Conservation (phyloP, 768 basidiomycete species). For the Suillus placidus region DNA sequence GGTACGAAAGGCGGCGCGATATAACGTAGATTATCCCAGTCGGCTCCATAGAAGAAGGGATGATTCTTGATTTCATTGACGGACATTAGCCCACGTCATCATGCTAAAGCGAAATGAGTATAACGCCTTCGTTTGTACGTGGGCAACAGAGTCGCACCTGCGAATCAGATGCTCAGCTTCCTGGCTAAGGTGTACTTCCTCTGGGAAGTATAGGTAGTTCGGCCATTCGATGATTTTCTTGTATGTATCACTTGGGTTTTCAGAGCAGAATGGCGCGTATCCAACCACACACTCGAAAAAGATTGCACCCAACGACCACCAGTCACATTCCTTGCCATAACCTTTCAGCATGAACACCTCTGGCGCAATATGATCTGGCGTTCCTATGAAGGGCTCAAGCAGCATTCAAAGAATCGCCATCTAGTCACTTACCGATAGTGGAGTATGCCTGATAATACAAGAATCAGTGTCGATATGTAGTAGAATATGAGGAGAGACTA, state of each 20-base stretch:
- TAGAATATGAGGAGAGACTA: constrained; percentile 22
- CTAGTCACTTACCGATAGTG: constrained; percentile 56
- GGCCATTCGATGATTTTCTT: constrained; percentile 98
- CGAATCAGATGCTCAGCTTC: constrained; percentile 92
- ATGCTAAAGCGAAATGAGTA: constrained; percentile 50
- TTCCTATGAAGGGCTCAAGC: constrained; percentile 25
- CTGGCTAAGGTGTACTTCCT: constrained; percentile 90
- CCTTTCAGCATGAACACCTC: constrained; percentile 98
- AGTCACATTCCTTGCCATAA: constrained; percentile 98
- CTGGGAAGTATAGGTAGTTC: constrained; percentile 88
- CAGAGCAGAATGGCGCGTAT: constrained; percentile 97
- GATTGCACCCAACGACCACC: constrained; percentile 99
- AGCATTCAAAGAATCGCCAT: not conserved
- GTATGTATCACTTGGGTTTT: constrained; percentile 97
- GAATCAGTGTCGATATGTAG: constrained; percentile 6
- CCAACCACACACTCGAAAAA: constrained; percentile 99
- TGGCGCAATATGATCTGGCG: constrained; percentile 78
- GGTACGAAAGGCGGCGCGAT: constrained; percentile 98
- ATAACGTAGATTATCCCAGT: constrained; percentile 88
- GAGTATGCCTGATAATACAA: constrained; percentile 76
- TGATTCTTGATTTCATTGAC: constrained; percentile 92
- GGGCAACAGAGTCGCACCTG: constrained; percentile 50
- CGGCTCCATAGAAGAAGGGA: constrained; percentile 93
- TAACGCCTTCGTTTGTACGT: not conserved
- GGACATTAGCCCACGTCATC: constrained; percentile 80